These are phyloP conservation scores for Chalciporus sp. DNA, from an alignment of 1,284 basidiomycete species.

Conservation along the genomic window DNA sequence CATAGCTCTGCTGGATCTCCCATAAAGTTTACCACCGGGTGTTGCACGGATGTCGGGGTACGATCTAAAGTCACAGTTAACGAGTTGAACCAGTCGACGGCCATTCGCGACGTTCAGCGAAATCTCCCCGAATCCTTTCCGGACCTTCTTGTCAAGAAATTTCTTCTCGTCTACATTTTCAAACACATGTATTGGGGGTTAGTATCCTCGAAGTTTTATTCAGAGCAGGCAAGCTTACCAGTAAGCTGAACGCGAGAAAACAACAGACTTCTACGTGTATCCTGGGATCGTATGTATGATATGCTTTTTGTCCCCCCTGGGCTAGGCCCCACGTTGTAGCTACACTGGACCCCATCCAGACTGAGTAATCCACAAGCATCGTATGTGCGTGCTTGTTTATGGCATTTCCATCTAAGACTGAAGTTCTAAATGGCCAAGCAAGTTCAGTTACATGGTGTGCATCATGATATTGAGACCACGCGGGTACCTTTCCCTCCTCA, in stretches of 20 bases:
- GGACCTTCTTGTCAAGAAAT: slow-evolving; percentile 11
- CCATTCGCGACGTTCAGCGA: too few species aligned
- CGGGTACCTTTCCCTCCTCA: too few species aligned
- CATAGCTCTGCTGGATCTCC: slow-evolving; percentile 16
- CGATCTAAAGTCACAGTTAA: too few species aligned
- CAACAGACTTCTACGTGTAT: not conserved
- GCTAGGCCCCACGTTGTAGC: too few species aligned
- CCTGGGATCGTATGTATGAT: too few species aligned
- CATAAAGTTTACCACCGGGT: slow-evolving; percentile 9
- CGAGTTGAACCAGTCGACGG: too few species aligned
- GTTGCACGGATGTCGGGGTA: too few species aligned
- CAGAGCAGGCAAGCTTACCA: slow-evolving; percentile 3
- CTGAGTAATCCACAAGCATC: rapidly evolving
- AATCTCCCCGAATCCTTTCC: slow-evolving; percentile 17
- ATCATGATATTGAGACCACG: too few species aligned
- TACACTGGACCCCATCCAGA: too few species aligned
- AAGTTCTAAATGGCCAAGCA: slow-evolving; percentile 20
- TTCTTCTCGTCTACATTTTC: slow-evolving; percentile 24
- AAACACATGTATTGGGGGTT: too few species aligned
- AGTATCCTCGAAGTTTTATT: not conserved
- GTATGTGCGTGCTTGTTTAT: not conserved
- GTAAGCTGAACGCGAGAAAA: slow-evolving; percentile 20
- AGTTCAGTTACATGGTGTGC: too few species aligned
- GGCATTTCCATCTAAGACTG: slow-evolving; percentile 12
- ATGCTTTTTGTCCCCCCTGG: too few species aligned